These are phyloP conservation scores for Groenewaldozyma tartarivorans DNA, from an alignment of 805 yeast genomes.

Conservation along the genomic window DNA sequence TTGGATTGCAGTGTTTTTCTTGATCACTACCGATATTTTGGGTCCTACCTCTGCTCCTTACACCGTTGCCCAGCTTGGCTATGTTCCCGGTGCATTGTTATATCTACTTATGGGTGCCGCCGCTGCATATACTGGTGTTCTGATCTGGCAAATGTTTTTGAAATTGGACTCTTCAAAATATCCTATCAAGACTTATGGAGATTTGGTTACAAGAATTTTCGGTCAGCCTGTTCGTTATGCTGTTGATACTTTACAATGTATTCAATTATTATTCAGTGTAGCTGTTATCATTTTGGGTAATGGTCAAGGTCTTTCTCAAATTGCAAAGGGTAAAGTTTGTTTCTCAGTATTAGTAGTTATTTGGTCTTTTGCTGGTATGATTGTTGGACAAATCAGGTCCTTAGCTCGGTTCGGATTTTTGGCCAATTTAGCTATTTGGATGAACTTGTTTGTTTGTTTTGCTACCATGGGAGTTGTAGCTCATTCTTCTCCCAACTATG, in stretches of 20 bases:
- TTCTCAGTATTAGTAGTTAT: constrained; percentile 34
- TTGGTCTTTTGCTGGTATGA: constrained; percentile 37
- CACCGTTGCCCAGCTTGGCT: constrained; percentile 36
- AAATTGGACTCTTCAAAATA: constrained; percentile 34
- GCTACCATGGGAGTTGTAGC: constrained; percentile 37
- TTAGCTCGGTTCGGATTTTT: constrained; percentile 32
- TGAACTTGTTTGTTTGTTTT: constrained; percentile 36
- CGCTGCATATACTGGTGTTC: constrained; percentile 36
- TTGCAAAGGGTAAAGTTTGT: constrained; percentile 27
- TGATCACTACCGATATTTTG: constrained; percentile 36
- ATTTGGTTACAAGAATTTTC: constrained; percentile 32
- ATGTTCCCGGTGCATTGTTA: constrained; percentile 36
- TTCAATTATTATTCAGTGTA: constrained; percentile 37
- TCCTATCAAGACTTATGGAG: constrained; percentile 36
- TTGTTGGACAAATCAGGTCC: constrained; percentile 34
- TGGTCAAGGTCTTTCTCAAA: constrained; percentile 36
- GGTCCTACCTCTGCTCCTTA: constrained; percentile 41
- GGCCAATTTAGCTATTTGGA: constrained; percentile 39
- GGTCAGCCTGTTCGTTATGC: constrained; percentile 28
- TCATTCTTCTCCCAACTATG: constrained; percentile 27
- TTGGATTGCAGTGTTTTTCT: constrained; percentile 30
- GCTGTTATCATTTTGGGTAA: constrained; percentile 34
- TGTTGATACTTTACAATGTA: constrained; percentile 31
- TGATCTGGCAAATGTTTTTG: constrained; percentile 30
- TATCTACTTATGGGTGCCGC: constrained; percentile 35